Evolutionary conservation across 2,329 filamentous ascomycete species (phyloP), one percentile per base, ranked within the genome.

Genomic region (Fusarium zealandicum): DNA sequence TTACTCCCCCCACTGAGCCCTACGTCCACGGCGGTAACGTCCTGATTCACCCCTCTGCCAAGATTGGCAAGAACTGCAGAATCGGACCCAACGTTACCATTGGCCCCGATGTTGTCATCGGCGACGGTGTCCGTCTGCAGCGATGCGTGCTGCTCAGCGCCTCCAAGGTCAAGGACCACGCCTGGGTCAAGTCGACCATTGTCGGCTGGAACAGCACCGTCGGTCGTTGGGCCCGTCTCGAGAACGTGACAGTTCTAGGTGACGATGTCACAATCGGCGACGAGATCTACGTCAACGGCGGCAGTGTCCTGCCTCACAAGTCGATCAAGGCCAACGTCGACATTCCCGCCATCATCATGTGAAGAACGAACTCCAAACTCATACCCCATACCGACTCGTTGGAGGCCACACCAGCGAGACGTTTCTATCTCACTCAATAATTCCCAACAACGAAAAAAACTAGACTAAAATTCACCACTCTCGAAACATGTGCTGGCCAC

Each of bases 271-370:
- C 91, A 54, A 96, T 99, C 73, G 93, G 92, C 44, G 93, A 99
- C 72, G 93, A 99, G 79, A 92, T 99, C 67, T 97, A 98, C 77
- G 95, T 97, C 76, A 99, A 99, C 76, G 93, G 93, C 69, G 92
- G 93, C 70, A 96, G 90, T 69, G 89, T 99, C 59, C 81, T 99
- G 63, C 93, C 93, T 6, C 93, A 99, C 81, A 99, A 99, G 89
- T 95, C 89, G 75, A 98, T 99, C 84, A 98, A 98, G 85, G 86
- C 89, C 70, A 99, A 99, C 76, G 91, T 99, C 69, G 95, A 99
- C 76, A 85, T 84, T 22, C 85, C 85, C 18, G 84, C 85, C 57
- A 87, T 88, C 64, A 88, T 88, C 71, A 88, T 88, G 85, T 88
- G 80, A 80, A 54, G 51, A 80, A 78, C 52, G 51, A 45, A 42